Evolutionary conservation across 1,139 yeast genomes (phyloP), one percentile per base, ranked within the genome.

Genomic region (Sugiyamaella pinicola): DNA sequence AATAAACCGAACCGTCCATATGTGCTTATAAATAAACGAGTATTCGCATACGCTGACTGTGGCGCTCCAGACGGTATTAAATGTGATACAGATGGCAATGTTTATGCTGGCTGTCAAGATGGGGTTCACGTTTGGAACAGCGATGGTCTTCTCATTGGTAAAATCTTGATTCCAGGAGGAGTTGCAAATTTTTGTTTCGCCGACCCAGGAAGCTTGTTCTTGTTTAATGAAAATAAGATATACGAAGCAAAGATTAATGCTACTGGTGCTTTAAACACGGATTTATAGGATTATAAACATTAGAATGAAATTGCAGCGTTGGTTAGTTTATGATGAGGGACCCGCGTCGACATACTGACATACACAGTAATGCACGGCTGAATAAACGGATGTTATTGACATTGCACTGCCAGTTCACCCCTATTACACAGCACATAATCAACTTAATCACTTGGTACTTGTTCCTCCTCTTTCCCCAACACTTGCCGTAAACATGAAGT

Each of bases 401-500:
- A n/a, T 7, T 7, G 10, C 9, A 4, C n/a, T 26, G 31, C 31
- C 12, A 9, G 31, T 26, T 26, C 31, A 9, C 12, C 31, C 31
- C 31, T n/a, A 26, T 26, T 7, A 3, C 12, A 26, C 31, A 24
- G 28, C 9, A 26, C 31, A 26, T 26, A 26, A 26, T n/a, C 31
- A 26, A 26, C 28, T 26, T n/a, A n/a, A 26, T 26, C 31, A 26
- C n/a, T n/a, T n/a, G n/a, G 31, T 26, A 24, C n/a, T 7, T 9
- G 31, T 26, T 26, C n/a, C n/a, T n/a, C n/a, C 9, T 26, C 31
- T 7, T 3, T 26, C 31, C 31, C 8, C 35, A 31, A n/a, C 34
- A 29, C 13, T 4, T 7, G 8, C 17, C 35, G 35, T n/a, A 13
- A 37, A 10, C 42, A 93, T 93, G 99, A 89, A 89, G 80, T 79